Conservation (phyloP, 129 eudicot genomes). For the Helianthus tuberosus region DNA sequence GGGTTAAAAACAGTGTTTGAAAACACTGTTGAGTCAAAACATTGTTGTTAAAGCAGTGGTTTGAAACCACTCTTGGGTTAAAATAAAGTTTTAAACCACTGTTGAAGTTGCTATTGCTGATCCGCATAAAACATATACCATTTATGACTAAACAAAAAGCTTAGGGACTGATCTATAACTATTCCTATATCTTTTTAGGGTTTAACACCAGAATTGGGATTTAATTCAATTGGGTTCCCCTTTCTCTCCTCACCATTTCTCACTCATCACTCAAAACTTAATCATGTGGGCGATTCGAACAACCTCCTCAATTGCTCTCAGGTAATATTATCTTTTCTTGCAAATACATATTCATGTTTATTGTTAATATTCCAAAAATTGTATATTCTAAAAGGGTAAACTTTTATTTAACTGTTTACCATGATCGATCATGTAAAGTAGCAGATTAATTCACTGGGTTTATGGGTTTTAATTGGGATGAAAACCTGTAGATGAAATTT, state of each 20-base stretch:
- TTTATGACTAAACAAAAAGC: constrained; percentile 2
- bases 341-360: neutral
- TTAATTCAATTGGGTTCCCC: constrained; percentile 22
- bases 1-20: no score
- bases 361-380: constrained; percentile 9
- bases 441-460: neutral
- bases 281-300: constrained; percentile 35
- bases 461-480: constrained; percentile 1
- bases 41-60: no score
- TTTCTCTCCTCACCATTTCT: constrained; percentile 13
- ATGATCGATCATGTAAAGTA: constrained; percentile 8
- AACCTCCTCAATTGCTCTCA: constrained; percentile 26
- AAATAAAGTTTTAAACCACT: no score
- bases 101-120: no score
- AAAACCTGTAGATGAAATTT: neutral
- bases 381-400: neutral
- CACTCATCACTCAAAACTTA: constrained; percentile 5
- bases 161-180: neutral
- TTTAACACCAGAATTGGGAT: constrained; percentile 34
- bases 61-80: no score
- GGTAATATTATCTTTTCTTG: constrained; percentile 5
- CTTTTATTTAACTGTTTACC: neutral
- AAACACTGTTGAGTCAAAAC: no score
- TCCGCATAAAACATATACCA: neutral
- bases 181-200: constrained; percentile 25